Base-by-base conservation (phyloP, 306 rosid species). In the Casuarina glauca region DNA sequence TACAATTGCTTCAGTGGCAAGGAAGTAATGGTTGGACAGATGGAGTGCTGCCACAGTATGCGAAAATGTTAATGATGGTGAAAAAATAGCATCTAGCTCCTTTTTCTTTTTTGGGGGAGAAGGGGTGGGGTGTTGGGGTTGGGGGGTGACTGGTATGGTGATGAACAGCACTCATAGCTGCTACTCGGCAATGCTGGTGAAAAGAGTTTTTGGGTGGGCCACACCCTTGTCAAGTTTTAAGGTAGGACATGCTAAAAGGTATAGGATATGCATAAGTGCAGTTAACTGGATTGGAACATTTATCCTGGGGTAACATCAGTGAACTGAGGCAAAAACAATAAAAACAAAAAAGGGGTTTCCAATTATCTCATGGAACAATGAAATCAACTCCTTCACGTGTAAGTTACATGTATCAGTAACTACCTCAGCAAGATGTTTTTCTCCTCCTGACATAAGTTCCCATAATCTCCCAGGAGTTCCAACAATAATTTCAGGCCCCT, bases 391-490 rank as follows among this genome's bases (percentile, higher is more conserved):
- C n/a, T 3, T 4, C 16, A 41, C 32, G 17, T 16, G 48, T 45
- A 20, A 64, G 16, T 52, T 63, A 41, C 72, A 71, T 4, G 60
- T 45, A 20, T 42, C 45, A 78, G 48, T 53, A 76, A 83, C 83
- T 76, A 89, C 99, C 95, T 95, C 97, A 45, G 86, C 89, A 12
- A 93, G 91, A 87, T 95, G 97, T 62, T 69, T 86, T 64, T 91
- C 97, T 76, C 99, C 97, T 43, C 88, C 86, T 51, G 97, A 93
- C 93, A 91, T 91, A 79, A 92, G 96, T 79, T 93, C 97, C 99
- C 99, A 93, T 69, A 95, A 87, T 85, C 99, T 88, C 78, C 99
- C 99, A 3, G 99, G 99, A 80, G 97, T 95, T 48, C 96, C 97
- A 17, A 95, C 97, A 84, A 95, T 70, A 87, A 95, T 84, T 91